These are phyloP conservation scores for Allantophomopsis cytisporea DNA, from an alignment of 2,329 filamentous ascomycete species.

Conservation along the genomic window DNA sequence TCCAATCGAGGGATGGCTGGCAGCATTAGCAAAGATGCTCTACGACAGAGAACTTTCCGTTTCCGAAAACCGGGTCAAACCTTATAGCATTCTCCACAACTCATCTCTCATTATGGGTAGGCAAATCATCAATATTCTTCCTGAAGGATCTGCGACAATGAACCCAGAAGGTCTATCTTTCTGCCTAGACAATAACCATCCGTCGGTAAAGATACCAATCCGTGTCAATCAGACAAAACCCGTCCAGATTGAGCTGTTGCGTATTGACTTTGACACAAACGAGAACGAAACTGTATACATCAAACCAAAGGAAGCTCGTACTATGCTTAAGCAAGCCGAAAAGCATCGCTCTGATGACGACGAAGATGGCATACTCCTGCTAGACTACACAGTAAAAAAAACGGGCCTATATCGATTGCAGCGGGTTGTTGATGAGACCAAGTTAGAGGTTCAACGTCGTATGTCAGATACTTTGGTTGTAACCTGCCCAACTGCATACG, in stretches of 20 bases:
- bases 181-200: constrained; percentile 57
- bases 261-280: constrained; percentile 72
- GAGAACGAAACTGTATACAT: constrained; percentile 71
- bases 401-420: constrained; percentile 76
- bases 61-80: constrained; percentile 85
- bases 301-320: constrained; percentile 57
- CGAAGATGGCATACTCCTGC: constrained; percentile 42
- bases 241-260: constrained; percentile 75
- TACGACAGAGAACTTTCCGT: constrained; percentile 90
- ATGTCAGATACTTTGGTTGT: constrained; percentile 73
- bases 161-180: constrained; percentile 74
- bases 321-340: constrained; percentile 55
- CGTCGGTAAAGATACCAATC: constrained; percentile 59
- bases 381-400: constrained; percentile 69
- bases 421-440: constrained; percentile 83
- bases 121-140: constrained; percentile 94
- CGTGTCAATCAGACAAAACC: constrained; percentile 90
- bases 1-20: constrained; percentile 60
- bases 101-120: constrained; percentile 87
- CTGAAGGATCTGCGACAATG: constrained; percentile 84
- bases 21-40: constrained; percentile 63
- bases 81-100: constrained; percentile 79
- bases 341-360: constrained; percentile 51
- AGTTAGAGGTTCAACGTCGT: constrained; percentile 75
- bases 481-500: constrained; percentile 65